Percentiles rank a stretch among this genome's conserved stretches.
phyloP scores from a whole-genome alignment of 345 rosid genomes.

The Citrus australasica region DNA sequence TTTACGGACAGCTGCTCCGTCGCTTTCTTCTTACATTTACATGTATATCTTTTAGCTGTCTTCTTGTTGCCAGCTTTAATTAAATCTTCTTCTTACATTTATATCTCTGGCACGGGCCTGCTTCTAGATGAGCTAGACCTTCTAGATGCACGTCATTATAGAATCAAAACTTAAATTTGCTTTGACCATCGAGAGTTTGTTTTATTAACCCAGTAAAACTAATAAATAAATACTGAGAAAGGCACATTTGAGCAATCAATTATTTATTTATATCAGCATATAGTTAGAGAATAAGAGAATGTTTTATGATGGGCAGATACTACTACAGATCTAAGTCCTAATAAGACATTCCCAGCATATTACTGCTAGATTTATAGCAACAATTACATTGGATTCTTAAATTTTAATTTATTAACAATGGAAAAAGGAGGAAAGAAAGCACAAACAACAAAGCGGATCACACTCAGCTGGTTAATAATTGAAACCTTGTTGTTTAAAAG shows the following conservation, averaged over 20 bases:
- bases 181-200: neutral
- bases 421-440: neutral
- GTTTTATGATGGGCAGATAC: neutral
- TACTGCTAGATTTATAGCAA: neutral
- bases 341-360: neutral
- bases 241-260: neutral
- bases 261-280: too few species aligned
- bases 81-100: too few species aligned
- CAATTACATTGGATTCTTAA: neutral
- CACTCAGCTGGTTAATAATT: neutral
- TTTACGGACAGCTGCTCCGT: too few species aligned
- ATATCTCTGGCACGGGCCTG: neutral
- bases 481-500: constrained; percentile 13
- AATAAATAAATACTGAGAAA: neutral
- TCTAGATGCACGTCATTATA: neutral
- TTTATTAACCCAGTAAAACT: too few species aligned
- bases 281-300: neutral
- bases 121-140: neutral
- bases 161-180: neutral
- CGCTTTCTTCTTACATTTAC: too few species aligned
- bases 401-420: neutral
- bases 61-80: neutral
- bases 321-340: neutral
- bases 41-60: neutral
- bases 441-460: neutral